Evolutionary conservation across 306 rosid genomes (phyloP), one percentile per base, ranked within the genome.

Genomic region (Prunus padus): DNA sequence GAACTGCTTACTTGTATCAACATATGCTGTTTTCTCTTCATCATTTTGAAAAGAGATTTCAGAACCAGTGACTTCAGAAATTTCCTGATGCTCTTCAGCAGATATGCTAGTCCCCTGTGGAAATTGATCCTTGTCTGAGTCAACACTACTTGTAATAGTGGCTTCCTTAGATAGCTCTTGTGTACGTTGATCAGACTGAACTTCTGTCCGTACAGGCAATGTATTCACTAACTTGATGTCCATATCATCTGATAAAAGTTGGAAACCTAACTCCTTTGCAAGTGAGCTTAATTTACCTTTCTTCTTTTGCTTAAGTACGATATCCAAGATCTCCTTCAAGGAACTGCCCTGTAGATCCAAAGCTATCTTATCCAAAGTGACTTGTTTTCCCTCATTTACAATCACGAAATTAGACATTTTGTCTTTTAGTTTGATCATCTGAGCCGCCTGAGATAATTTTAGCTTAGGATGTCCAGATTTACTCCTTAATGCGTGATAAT

Each of bases 201-300:
- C 75, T 86, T 89, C 87, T 25, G 74, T 47, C 73, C 66, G 80
- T 13, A 70, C 67, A 46, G 88, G 87, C 77, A 82, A 75, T 50
- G 85, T 22, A 79, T 76, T 77, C 30, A 72, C 79, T 61, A 85
- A 69, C 73, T 86, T 85, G 65, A 95, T 79, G 86, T 95, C 92
- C 77, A 92, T 76, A 74, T 92, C 98, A 78, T 85, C 90, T 72
- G 98, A 95, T 80, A 95, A 73, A 79, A 95, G 97, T 83, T 90
- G 97, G 83, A 95, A 92, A 79, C 98, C 98, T 69, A 92, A 85
- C 65, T 89, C 93, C 82, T 89, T 86, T 28, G 94, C 97, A n/a
- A 95, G 85, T 77, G 97, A 87, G 83, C 96, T 90, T 80, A 95
- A 83, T 74, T 83, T 90, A 51, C 79, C 72, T 54, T 82, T 87